Conservation (phyloP, 176 grass and related monocot species). For the Neostapfia colusana region DNA sequence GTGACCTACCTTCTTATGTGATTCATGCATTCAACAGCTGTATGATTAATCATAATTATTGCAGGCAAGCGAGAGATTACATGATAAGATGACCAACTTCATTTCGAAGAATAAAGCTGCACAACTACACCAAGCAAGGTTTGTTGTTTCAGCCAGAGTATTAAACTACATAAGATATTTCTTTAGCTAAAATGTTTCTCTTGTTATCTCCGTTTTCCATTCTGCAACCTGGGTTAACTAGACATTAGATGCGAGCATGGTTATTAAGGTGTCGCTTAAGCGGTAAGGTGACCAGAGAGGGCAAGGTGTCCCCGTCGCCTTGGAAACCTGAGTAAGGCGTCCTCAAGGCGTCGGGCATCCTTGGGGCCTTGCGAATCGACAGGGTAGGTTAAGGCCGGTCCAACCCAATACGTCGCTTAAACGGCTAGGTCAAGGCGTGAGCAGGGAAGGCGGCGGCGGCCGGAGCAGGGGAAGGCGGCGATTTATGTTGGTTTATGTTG, state of each 20-base stretch:
- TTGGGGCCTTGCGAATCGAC: too few species aligned
- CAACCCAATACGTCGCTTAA: too few species aligned
- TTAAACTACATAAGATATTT: not conserved
- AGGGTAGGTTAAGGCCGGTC: too few species aligned
- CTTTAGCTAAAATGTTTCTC: not conserved
- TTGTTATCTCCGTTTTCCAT: not conserved
- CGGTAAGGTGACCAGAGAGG: too few species aligned
- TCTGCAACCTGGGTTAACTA: not conserved
- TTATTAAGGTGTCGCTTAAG: too few species aligned
- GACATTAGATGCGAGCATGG: not conserved
- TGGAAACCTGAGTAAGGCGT: too few species aligned
- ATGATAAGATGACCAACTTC: constrained; percentile 97
- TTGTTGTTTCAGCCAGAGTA: constrained; percentile 27
- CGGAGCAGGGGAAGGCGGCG: too few species aligned
- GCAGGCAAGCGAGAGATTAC: constrained; percentile 90
- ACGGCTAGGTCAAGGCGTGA: too few species aligned
- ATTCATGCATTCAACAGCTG: not conserved
- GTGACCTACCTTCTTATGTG: not conserved
- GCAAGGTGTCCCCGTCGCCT: too few species aligned
- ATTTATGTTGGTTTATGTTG: too few species aligned
- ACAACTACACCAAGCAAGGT: constrained; percentile 75
- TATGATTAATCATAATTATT: constrained; percentile 36
- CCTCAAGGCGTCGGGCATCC: too few species aligned
- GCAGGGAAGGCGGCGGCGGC: too few species aligned
- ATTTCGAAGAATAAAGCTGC: constrained; percentile 96